Conservation (phyloP, 495 filamentous ascomycete species). For the Penicillium paradoxum region DNA sequence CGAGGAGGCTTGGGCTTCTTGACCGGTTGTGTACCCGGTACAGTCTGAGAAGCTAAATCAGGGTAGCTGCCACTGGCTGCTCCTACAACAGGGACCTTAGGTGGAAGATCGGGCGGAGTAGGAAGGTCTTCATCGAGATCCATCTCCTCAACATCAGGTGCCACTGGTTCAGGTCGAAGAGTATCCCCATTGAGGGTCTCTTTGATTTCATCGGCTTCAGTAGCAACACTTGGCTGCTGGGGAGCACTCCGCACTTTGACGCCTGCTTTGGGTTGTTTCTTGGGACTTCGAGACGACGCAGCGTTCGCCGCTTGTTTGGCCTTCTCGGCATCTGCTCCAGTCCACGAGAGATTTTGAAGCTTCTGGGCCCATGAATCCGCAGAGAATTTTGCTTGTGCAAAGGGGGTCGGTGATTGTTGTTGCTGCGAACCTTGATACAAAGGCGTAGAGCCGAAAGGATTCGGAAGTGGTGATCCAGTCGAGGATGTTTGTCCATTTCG, state of each 20-base stretch:
- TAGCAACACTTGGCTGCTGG: slow-evolving; percentile 35
- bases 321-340: slow-evolving; percentile 32
- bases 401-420: slow-evolving; percentile 28
- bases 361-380: slow-evolving; percentile 61
- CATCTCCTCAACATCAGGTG: slow-evolving; percentile 39
- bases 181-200: slow-evolving; percentile 24
- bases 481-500: slow-evolving; percentile 15
- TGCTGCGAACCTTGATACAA: neutral
- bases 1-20: slow-evolving; percentile 23
- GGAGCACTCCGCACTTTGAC: slow-evolving; percentile 26
- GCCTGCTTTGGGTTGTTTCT: slow-evolving; percentile 26
- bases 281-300: slow-evolving; percentile 35
- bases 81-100: neutral
- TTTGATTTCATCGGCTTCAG: slow-evolving; percentile 41
- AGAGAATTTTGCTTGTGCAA: slow-evolving; percentile 51
- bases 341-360: slow-evolving; percentile 55
- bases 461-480: slow-evolving; percentile 13
- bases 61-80: slow-evolving; percentile 11
- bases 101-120: slow-evolving; percentile 9
- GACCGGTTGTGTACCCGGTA: slow-evolving; percentile 15
- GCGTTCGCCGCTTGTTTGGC: slow-evolving; percentile 24
- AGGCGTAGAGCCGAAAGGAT: slow-evolving; percentile 9
- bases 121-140: slow-evolving; percentile 44
- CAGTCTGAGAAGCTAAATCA: slow-evolving; percentile 14
- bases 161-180: slow-evolving; percentile 5